These are phyloP conservation scores for Fraxinus dipetala DNA, from an alignment of 305 asterid species.

Conservation along the genomic window DNA sequence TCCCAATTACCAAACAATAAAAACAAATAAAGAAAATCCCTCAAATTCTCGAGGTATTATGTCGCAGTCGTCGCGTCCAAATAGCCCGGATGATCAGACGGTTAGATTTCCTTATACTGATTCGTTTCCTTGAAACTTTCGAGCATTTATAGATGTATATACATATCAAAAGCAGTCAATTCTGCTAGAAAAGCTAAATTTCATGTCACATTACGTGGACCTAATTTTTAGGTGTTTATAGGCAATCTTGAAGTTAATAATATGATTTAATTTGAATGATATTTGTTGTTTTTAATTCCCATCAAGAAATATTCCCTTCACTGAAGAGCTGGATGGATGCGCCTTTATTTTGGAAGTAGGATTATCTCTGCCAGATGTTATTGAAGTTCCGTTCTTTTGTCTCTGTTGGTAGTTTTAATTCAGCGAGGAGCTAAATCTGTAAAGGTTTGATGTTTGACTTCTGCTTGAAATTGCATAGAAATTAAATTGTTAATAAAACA, in stretches of 20 bases:
- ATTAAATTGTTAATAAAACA: neutral
- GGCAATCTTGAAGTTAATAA: neutral
- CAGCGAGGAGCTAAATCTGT: neutral
- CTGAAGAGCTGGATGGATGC: neutral
- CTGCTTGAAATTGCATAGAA: neutral
- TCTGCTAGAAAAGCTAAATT: neutral
- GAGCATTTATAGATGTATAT: neutral
- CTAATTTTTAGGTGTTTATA: neutral
- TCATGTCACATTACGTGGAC: neutral
- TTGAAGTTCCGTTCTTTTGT: neutral
- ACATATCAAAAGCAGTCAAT: neutral
- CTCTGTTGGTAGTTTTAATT: neutral
- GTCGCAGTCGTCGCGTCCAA: conserved; percentile 55
- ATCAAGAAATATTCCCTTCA: neutral
- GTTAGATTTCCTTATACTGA: conserved; percentile 24
- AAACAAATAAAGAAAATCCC: neutral
- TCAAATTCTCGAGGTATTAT: conserved; percentile 18
- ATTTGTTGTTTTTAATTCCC: neutral
- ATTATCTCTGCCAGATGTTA: neutral
- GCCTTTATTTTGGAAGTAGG: neutral
- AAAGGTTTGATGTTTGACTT: neutral
- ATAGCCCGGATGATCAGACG: conserved; percentile 40
- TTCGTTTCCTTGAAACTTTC: neutral
- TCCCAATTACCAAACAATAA: neutral
- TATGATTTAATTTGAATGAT: neutral